Evolutionary conservation across 176 grass and related monocot species (phyloP), one percentile per base, ranked within the genome.

Genomic region (Oropetium thomaeum): DNA sequence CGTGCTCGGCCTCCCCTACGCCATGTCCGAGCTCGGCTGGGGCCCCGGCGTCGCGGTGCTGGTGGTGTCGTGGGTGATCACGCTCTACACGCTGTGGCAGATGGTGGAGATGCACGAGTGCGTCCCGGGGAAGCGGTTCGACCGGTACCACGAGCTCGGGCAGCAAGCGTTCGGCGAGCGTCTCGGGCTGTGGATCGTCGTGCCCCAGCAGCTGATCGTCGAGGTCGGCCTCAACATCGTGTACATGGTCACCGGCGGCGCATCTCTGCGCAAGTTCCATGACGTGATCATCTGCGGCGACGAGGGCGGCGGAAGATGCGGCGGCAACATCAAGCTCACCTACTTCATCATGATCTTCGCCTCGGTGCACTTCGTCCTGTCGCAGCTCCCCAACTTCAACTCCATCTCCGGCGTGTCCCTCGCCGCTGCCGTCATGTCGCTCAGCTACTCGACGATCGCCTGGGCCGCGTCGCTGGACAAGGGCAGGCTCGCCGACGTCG

Each of bases 91-190:
- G 4, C 83, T 93, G 19, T 97, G 93, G 93, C 93, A 97, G 77
- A 97, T 97, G 93, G 93, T 93, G 59, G 90, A 97, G 80, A 93
- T 97, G 90, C 94, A 97, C 37, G 94, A 97, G 88, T 83, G 82
- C 83, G 83, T 97, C 2, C 94, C 94, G 1, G 94, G 90, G 7
- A 91, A 85, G 81, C 85, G 94, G 17, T 89, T 97, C 53, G 94
- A 97, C 28, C 39, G 94, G 29, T 97, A 97, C 74, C 94, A 97
- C 14, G 94, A 97, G 81, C 90, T 97, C 0, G 94, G 88, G 17
- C 94, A 97, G 76, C 80, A 93, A 25, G 90, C 88, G 1, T 97
- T 97, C 20, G 94, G 94, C 1, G 66, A 89, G 34, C 82, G 80
- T 71, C 83, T 97, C 1, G 93, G 93, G 0, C 84, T 93, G 0